Conservation (phyloP, 169 alveolate genomes). For the Plasmodium malariae region DNA sequence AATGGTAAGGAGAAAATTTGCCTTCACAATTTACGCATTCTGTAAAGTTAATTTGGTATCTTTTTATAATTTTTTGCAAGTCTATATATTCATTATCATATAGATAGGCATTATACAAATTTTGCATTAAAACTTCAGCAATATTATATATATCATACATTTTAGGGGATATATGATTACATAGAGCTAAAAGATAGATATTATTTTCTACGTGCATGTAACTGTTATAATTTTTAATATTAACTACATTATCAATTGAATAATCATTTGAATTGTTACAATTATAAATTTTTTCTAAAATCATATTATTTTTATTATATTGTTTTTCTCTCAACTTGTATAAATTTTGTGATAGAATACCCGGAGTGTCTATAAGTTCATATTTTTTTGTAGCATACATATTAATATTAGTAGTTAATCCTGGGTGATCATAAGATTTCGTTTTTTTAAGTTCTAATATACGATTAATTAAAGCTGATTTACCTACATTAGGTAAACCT, state of each 20-base stretch:
- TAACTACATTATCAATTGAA: conserved; percentile 23
- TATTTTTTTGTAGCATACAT: conserved; percentile 78
- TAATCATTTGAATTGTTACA: conserved; percentile 9
- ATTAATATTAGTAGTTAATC: conserved; percentile 80
- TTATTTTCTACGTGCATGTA: conserved; percentile 75
- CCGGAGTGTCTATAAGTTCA: conserved; percentile 87
- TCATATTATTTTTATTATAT: conserved; percentile 37
- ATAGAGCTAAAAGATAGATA: conserved; percentile 63
- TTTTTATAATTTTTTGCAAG: conserved; percentile 25
- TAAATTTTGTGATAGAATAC: conserved; percentile 81
- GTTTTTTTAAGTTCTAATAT: conserved; percentile 84
- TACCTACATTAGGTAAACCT: conserved; percentile 90
- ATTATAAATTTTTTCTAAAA: conserved; percentile 49
- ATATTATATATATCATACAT: conserved; percentile 69
- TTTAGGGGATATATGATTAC: conserved; percentile 73
- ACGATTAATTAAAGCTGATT: conserved; percentile 86
- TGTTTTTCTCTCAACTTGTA: conserved; percentile 69
- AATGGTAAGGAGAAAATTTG: conserved; percentile 54
- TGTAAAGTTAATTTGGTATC: conserved; percentile 53
- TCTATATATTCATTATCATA: conserved; percentile 69
- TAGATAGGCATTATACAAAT: conserved; percentile 40
- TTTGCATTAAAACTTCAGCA: conserved; percentile 56
- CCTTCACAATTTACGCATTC: conserved; percentile 59
- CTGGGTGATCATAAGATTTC: conserved; percentile 86
- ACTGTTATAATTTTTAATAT: conserved; percentile 41